Percentiles rank a stretch among this genome's conserved stretches.
Conservation (phyloP, 1,284 basidiomycete genomes). For the Cutaneotrichosporon cutaneum region DNA sequence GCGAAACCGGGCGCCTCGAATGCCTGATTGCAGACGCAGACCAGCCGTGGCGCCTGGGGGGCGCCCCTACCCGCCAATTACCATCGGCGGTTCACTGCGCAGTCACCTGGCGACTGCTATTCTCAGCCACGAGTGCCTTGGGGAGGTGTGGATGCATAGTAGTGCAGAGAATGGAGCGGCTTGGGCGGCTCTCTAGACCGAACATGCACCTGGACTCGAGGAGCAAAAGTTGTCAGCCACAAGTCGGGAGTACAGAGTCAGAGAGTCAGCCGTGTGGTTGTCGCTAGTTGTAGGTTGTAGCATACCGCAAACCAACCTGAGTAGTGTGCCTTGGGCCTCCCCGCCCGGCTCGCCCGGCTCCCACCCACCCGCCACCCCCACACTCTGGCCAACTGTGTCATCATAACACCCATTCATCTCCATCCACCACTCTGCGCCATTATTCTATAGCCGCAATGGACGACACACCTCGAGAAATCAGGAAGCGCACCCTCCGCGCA, state of each 20-base stretch:
- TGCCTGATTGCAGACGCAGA: background rate
- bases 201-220: no score
- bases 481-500: slow-evolving; percentile 26
- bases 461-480: background rate
- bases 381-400: background rate
- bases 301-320: no score
- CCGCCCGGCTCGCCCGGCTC: background rate
- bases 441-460: background rate
- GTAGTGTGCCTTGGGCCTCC: background rate
- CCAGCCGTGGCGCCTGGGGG: no score
- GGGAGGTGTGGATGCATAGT: no score
- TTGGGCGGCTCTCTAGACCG: no score
- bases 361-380: background rate
- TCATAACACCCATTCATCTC: background rate
- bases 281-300: no score
- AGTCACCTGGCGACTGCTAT: background rate
- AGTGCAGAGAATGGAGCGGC: no score
- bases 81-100: background rate
- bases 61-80: background rate
- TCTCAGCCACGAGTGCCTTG: no score
- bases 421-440: background rate
- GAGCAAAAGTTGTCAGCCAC: no score
- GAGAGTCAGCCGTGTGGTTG: no score
- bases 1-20: background rate
- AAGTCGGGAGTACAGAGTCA: no score